Conservation (phyloP, 805 yeast genomes). For the Henningerozyma blattae region DNA sequence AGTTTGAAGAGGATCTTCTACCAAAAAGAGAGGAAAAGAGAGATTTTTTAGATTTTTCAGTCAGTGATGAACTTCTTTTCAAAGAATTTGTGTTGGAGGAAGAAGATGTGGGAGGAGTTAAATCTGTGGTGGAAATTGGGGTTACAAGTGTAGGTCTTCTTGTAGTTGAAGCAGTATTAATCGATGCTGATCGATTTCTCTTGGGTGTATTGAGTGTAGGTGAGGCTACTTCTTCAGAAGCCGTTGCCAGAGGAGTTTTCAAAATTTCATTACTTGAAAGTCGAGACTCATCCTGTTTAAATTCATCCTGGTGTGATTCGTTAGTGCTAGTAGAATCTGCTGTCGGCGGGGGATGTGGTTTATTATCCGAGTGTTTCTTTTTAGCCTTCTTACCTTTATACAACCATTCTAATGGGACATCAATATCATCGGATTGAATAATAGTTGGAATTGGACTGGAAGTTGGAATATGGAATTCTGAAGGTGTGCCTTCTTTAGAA, state of each 20-base stretch:
- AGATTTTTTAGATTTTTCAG: constrained; percentile 19
- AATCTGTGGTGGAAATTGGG: constrained; percentile 5
- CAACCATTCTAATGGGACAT: constrained; percentile 77
- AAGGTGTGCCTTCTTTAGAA: not conserved
- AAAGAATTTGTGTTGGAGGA: not conserved
- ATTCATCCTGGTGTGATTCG: no score
- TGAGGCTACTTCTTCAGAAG: not conserved
- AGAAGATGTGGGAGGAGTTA: constrained; percentile 5
- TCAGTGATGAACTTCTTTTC: constrained; percentile 10
- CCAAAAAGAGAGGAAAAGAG: constrained; percentile 19
- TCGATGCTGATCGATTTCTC: constrained; percentile 16
- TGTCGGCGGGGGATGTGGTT: not conserved
- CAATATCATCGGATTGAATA: constrained; percentile 16
- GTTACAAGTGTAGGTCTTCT: not conserved
- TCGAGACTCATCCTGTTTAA: not conserved
- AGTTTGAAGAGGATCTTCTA: constrained; percentile 6
- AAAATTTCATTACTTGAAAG: not conserved
- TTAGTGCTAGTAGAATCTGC: no score
- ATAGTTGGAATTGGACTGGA: not conserved
- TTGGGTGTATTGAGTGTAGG: not conserved
- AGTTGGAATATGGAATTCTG: constrained; percentile 1
- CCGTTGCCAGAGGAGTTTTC: not conserved
- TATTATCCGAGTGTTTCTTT: not conserved
- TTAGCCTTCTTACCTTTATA: constrained; percentile 54
- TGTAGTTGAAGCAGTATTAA: constrained; percentile 7